These are phyloP conservation scores for Berkeleyomyces rouxiae DNA, from an alignment of 2,329 filamentous ascomycete genomes.

Conservation along the genomic window DNA sequence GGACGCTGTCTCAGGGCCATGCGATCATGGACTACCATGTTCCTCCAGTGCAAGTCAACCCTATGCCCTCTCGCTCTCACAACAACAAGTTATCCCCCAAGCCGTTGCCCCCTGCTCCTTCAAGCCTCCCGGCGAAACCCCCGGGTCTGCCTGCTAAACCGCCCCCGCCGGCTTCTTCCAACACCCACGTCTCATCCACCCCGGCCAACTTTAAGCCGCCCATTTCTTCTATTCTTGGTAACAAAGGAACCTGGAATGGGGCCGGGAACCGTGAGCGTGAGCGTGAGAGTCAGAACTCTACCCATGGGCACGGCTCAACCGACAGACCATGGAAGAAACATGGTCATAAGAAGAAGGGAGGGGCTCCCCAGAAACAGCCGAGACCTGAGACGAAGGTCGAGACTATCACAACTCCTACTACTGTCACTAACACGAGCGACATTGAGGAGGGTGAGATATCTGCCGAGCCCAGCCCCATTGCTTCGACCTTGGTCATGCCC, in stretches of 20 bases:
- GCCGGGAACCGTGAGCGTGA: not conserved
- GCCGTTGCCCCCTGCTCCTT: not conserved
- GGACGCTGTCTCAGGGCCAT: not conserved
- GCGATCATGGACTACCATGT: not conserved
- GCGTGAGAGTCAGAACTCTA: not conserved
- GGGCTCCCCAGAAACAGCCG: not conserved
- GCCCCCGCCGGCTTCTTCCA: not conserved
- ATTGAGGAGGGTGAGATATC: constrained; percentile 4
- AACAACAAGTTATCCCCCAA: not conserved
- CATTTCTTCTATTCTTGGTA: not conserved
- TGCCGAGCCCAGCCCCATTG: not conserved
- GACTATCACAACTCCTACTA: not conserved
- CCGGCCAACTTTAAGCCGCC: not conserved
- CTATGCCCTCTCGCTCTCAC: not conserved
- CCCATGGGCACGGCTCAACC: not conserved
- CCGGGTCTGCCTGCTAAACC: constrained; percentile 6
- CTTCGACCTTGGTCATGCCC: not conserved
- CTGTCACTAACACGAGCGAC: not conserved
- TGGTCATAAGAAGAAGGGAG: not conserved
- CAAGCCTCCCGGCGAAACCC: constrained; percentile 7
- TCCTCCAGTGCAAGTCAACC: not conserved
- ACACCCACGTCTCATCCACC: not conserved
- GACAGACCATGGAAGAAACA: constrained; percentile 3
- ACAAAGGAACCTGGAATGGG: not conserved
- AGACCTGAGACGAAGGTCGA: not conserved